Conservation (phyloP, 805 yeast species). For the Yarrowia deformans region DNA sequence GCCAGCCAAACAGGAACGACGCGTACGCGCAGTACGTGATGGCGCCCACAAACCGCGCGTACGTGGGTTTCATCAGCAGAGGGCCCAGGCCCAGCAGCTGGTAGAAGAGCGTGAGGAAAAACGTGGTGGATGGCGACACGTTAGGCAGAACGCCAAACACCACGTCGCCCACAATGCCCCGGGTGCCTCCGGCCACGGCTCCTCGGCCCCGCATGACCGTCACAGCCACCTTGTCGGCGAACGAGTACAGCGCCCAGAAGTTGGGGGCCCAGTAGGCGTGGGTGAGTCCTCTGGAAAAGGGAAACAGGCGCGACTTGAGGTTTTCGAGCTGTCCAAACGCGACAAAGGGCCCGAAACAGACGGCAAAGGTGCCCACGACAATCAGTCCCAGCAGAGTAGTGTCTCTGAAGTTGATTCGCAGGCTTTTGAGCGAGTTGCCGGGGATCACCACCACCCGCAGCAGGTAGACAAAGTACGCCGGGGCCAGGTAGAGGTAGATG, state of each 20-base stretch:
- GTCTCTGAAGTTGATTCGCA: constrained; percentile 69
- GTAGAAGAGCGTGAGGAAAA: constrained; percentile 80
- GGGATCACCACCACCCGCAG: constrained; percentile 54
- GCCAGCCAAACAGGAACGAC: constrained; percentile 96
- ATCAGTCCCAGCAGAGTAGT: constrained; percentile 67
- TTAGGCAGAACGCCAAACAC: constrained; percentile 81
- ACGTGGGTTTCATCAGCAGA: constrained; percentile 65
- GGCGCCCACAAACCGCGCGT: constrained; percentile 80
- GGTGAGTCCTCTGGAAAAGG: constrained; percentile 92
- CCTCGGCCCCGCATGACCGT: constrained; percentile 40
- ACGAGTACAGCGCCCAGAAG: constrained; percentile 93
- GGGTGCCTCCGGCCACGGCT: constrained; percentile 59
- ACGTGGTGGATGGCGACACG: constrained; percentile 78
- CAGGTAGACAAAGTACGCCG: constrained; percentile 85
- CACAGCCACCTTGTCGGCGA: constrained; percentile 65
- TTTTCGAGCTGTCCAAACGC: constrained; percentile 68
- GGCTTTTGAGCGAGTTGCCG: constrained; percentile 48
- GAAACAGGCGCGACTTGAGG: constrained; percentile 76
- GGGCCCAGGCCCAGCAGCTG: constrained; percentile 82
- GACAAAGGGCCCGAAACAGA: constrained; percentile 82
- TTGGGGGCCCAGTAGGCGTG: constrained; percentile 99
- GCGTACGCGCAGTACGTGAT: constrained; percentile 90
- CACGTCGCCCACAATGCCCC: constrained; percentile 93
- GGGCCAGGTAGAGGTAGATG: constrained; percentile 90
- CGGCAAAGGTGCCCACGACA: constrained; percentile 65